A percentile compares a stretch with the other conserved stretches of the same genome.
phyloP scores from a whole-genome alignment of 257 asterid species.

The Capsicum rhomboideum region DNA sequence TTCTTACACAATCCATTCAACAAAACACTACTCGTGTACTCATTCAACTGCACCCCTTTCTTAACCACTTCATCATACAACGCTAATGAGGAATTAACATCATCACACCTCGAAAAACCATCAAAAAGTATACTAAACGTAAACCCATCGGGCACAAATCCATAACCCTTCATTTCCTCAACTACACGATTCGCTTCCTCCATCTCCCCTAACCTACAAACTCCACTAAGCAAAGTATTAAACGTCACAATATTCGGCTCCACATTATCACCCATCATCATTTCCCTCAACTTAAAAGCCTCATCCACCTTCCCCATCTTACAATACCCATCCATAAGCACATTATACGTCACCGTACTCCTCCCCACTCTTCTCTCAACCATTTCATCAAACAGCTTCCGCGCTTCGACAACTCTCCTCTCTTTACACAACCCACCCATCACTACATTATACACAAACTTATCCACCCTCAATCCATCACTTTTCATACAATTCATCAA shows the following conservation, averaged over 20 bases:
- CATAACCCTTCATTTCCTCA: constrained; percentile 52
- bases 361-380: constrained; percentile 34
- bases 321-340: constrained; percentile 70
- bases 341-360: constrained; percentile 54
- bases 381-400: constrained; percentile 74
- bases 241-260: constrained; percentile 56
- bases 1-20: constrained; percentile 56
- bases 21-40: constrained; percentile 40
- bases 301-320: constrained; percentile 50
- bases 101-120: constrained; percentile 45
- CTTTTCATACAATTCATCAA: constrained; percentile 40
- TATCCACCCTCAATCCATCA: constrained; percentile 28
- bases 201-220: constrained; percentile 64
- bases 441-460: constrained; percentile 73
- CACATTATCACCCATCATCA: constrained; percentile 44
- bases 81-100: constrained; percentile 47
- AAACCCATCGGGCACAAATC: constrained; percentile 60
- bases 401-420: constrained; percentile 55
- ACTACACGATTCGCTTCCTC: constrained; percentile 40
- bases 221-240: constrained; percentile 60
- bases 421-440: constrained; percentile 74
- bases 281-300: constrained; percentile 45
- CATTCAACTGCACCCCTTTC: constrained; percentile 44
- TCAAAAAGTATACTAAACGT: constrained; percentile 63
- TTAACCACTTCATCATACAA: constrained; percentile 39